Evolutionary conservation across 495 filamentous ascomycete genomes (phyloP), one percentile per base, ranked within the genome.

Genomic region (Ramalina peruviana): DNA sequence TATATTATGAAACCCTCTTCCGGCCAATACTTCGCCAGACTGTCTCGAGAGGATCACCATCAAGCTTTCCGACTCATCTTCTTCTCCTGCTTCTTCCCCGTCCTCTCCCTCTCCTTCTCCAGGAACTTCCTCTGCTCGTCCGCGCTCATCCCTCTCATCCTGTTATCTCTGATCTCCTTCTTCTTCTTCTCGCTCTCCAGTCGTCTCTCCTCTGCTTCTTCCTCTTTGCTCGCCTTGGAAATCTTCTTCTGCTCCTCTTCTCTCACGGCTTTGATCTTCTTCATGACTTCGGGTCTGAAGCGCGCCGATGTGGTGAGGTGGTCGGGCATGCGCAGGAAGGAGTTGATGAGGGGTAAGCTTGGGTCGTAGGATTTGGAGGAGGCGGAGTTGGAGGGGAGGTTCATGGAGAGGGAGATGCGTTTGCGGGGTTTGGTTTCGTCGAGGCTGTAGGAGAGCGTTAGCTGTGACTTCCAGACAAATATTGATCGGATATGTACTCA

Each of bases 41-140:
- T n/a, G 16, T 17, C 39, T 17, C 21, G 4, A 2, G 7, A 13
- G 16, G 1, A 13, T 6, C 39, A 15, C 21, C 0, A 30, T 41
- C 30, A 64, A 13, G 45, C 77, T 26, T 71, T 74, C 51, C 69
- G 64, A 33, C 74, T 81, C 67, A 73, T 70, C 67, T 77, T 85
- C 79, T 86, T 89, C 64, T 76, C 72, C 27, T 66, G 70, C 62
- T 79, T 87, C 65, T 78, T 81, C 58, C 80, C 64, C 60, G 85
- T 86, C 74, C 85, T 86, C 62, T 92, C 83, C 55, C 75, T 73
- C 75, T 98, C 92, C 63, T 81, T 85, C 51, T 97, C 93, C 47
- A 98, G 71, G 62, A 82, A 96, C 72, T 90, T 94, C 69, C 86
- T 83, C 76, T 97, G 92, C 59, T 92, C 88, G 57, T 94, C 89